Conservation (phyloP, 208 protist species). For the Wallacemonas sp. region DNA sequence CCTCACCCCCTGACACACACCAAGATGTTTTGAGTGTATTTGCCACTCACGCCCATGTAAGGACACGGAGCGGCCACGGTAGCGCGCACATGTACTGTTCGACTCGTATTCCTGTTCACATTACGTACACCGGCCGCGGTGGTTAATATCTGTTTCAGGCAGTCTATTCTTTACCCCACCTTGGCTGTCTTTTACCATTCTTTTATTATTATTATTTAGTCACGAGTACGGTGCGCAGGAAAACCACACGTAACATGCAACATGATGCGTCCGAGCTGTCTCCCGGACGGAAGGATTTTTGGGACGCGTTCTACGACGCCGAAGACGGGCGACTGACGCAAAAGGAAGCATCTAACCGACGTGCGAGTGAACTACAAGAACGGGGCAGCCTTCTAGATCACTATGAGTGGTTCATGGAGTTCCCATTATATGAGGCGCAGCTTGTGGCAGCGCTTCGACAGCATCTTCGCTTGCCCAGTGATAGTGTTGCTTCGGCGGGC, state of each 20-base stretch:
- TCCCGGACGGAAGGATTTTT: conserved; percentile 47
- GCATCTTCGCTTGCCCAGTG: not conserved
- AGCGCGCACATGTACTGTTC: no score
- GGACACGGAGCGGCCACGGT: no score
- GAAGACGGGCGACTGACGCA: conserved; percentile 30
- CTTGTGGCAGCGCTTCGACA: conserved; percentile 16
- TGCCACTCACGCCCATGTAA: no score
- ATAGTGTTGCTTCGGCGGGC: not conserved
- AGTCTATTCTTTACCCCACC: not conserved
- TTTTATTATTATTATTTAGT: not conserved
- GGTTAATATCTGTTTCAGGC: no score
- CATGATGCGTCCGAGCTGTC: conserved; percentile 34
- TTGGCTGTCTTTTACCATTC: not conserved
- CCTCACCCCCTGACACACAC: no score
- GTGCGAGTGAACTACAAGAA: conserved; percentile 23
- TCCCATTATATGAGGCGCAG: conserved; percentile 31
- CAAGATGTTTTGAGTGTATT: no score
- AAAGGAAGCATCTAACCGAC: conserved; percentile 37
- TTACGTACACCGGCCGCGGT: no score
- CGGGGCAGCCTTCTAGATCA: conserved; percentile 45
- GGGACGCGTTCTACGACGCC: conserved; percentile 56
- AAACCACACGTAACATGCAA: conserved; percentile 19
- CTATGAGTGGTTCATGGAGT: conserved; percentile 78
- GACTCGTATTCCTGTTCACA: no score
- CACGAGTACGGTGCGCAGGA: not conserved